Conservation (phyloP, 1,284 basidiomycete species). For the Cutaneotrichosporon cavernicola region DNA sequence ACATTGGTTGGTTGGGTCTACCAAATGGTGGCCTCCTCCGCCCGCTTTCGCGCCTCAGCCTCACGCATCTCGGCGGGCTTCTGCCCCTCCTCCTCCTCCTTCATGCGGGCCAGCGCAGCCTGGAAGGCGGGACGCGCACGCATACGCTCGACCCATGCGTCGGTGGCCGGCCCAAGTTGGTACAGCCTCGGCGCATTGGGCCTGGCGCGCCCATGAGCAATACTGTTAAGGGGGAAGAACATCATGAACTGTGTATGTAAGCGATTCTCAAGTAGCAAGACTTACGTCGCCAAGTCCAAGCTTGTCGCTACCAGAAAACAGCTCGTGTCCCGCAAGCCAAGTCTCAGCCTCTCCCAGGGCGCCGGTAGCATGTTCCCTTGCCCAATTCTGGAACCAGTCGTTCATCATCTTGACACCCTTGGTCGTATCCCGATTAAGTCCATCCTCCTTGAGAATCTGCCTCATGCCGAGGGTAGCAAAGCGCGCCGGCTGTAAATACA, state of each 20-base stretch:
- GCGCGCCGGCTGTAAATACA: constrained; percentile 35
- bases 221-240: constrained; percentile 12
- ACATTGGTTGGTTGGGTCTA: no score
- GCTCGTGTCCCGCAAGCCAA: constrained; percentile 28
- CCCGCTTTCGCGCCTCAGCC: not conserved
- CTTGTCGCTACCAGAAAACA: constrained; percentile 39
- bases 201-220: not conserved
- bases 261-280: not conserved
- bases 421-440: constrained; percentile 22
- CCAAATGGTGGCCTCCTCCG: not conserved
- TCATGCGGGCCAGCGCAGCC: not conserved
- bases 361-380: constrained; percentile 3
- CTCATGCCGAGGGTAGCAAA: constrained; percentile 20
- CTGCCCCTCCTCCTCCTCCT: constrained; percentile 1
- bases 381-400: constrained; percentile 25
- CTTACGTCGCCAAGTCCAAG: constrained; percentile 28
- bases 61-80: constrained; percentile 1
- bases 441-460: constrained; percentile 4
- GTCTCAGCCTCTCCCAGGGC: constrained; percentile 30
- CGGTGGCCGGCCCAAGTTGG: not conserved
- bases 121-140: constrained; percentile 3
- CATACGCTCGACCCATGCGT: constrained; percentile 11
- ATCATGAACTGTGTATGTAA: constrained; percentile 25
- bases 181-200: not conserved
- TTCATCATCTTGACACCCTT: constrained; percentile 29